A percentile compares a stretch with the other conserved stretches of the same genome.
phyloP scores from a whole-genome alignment of 2,329 filamentous ascomycete species.

The Cercospora janseana region DNA sequence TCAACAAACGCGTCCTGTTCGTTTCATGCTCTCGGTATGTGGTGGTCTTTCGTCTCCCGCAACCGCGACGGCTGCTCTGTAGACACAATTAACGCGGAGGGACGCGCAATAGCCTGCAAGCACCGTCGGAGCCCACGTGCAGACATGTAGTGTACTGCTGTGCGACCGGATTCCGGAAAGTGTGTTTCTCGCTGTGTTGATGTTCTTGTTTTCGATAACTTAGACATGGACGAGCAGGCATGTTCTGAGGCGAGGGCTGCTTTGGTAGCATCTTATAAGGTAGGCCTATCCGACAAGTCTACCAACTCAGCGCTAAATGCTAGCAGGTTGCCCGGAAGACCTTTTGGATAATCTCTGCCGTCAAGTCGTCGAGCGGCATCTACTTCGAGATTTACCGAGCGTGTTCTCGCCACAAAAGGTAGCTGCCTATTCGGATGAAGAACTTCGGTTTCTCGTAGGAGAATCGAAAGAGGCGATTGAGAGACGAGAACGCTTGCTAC shows the following conservation, averaged over 20 bases:
- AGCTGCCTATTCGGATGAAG: constrained; percentile 6
- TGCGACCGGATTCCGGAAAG: constrained; percentile 11
- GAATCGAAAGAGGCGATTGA: constrained; percentile 3
- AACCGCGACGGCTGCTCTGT: constrained; percentile 3
- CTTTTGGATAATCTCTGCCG: neutral
- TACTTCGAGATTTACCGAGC: constrained; percentile 8
- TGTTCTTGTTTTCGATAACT: no score
- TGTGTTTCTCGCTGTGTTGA: constrained; percentile 9
- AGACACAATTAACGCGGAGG: constrained; percentile 1
- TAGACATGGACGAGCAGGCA: constrained; percentile 6
- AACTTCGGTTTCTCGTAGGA: neutral
- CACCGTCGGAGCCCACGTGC: no score
- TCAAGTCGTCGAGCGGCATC: neutral
- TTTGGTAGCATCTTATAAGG: constrained; percentile 2
- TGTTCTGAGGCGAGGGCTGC: constrained; percentile 3
- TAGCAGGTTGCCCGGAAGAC: constrained; percentile 1
- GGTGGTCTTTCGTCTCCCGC: constrained; percentile 13
- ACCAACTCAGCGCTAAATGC: neutral
- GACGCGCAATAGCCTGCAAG: constrained; percentile 1
- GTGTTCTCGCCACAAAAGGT: constrained; percentile 1
- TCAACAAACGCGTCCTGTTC: constrained; percentile 8
- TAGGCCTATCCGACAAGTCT: constrained; percentile 1
- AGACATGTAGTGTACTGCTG: no score
- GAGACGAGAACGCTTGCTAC: neutral
- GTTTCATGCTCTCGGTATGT: constrained; percentile 13